Evolutionary conservation across 441 rosid species (phyloP).

Genomic region (Francoa sonchifolia): DNA sequence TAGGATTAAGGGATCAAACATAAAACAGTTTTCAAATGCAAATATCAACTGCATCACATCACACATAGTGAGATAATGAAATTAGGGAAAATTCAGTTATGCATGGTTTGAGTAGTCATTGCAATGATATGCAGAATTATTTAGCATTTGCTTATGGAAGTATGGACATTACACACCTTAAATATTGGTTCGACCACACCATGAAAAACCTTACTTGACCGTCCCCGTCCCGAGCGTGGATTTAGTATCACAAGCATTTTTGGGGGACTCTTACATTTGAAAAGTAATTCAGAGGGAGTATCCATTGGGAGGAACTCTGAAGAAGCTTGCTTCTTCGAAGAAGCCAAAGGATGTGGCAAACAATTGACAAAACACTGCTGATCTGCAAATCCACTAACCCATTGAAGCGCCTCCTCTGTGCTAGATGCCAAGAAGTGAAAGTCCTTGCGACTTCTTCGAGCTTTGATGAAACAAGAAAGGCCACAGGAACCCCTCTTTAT

Average conservation of each 20-base stretch:
- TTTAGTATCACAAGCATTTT: constrained; percentile 91
- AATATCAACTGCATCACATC: too few relatives aligned
- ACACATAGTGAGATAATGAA: too few relatives aligned
- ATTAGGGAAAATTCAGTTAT: too few relatives aligned
- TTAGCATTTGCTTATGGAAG: not conserved
- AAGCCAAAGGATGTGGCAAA: constrained; percentile 83
- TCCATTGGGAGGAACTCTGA: constrained; percentile 70
- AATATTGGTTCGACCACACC: constrained; percentile 85
- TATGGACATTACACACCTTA: constrained; percentile 38
- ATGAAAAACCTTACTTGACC: constrained; percentile 87
- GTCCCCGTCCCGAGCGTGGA: constrained; percentile 97
- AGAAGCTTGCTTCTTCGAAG: constrained; percentile 90
- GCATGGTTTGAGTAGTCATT: not conserved
- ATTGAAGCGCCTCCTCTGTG: constrained; percentile 79
- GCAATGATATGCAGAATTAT: not conserved
- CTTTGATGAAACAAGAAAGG: constrained; percentile 67
- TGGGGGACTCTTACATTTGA: constrained; percentile 84
- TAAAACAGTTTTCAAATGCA: too few relatives aligned
- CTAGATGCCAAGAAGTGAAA: constrained; percentile 68
- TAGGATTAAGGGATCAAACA: too few relatives aligned
- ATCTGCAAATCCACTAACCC: constrained; percentile 98
- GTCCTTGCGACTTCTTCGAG: constrained; percentile 70
- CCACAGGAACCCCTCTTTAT: constrained; percentile 51
- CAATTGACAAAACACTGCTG: constrained; percentile 87
- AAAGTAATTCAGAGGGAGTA: constrained; percentile 84